phyloP scores from a whole-genome alignment of 768 basidiomycete species.

The Suillus plorans region DNA sequence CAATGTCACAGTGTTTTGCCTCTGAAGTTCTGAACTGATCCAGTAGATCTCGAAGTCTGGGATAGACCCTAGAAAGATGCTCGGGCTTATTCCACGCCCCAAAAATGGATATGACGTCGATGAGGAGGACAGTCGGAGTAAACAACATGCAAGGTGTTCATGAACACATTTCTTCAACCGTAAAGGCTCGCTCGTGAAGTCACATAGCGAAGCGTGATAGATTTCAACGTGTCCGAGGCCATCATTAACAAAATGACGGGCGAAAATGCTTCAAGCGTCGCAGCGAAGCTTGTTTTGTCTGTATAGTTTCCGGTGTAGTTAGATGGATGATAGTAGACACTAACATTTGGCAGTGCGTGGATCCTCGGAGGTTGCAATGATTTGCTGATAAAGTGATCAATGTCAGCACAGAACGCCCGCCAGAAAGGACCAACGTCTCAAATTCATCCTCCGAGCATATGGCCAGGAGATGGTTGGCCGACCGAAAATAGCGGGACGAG shows the following conservation, averaged over 20 bases:
- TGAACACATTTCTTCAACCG: neutral
- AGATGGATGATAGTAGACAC: neutral
- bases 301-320: neutral
- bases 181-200: neutral
- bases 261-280: neutral
- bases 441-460: slow-evolving; percentile 14
- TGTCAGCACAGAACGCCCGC: slow-evolving; percentile 9
- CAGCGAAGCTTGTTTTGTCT: neutral
- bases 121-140: neutral
- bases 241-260: neutral
- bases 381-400: neutral
- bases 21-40: neutral
- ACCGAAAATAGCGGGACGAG: slow-evolving; percentile 3
- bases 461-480: slow-evolving; percentile 14
- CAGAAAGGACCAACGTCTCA: slow-evolving; percentile 11
- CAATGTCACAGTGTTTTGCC: neutral
- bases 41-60: neutral
- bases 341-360: neutral
- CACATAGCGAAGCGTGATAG: slow-evolving; percentile 1
- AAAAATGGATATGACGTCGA: too few relatives aligned
- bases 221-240: neutral
- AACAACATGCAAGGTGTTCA: neutral
- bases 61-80: neutral
- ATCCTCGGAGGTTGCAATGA: neutral
- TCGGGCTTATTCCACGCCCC: neutral